A percentile compares a stretch with the other conserved stretches of the same genome.
These are phyloP conservation scores for Coemansia sp. DNA, from an alignment of 371 early-diverging fungal species.

Conservation along the genomic window DNA sequence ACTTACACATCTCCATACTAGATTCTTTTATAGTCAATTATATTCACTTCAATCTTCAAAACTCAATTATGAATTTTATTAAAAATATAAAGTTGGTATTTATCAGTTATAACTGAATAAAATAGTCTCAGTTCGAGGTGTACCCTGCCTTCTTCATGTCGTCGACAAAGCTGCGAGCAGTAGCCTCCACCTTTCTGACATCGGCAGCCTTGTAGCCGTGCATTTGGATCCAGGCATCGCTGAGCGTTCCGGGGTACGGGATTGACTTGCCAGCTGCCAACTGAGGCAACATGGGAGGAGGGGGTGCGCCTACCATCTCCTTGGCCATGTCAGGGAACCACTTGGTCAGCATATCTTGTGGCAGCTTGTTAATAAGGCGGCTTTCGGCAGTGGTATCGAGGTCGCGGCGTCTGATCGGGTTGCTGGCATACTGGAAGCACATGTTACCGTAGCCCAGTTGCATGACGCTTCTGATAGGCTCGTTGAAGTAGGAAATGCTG, in stretches of 20 bases:
- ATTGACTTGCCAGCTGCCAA: slow-evolving; percentile 13
- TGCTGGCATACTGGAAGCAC: slow-evolving; percentile 48
- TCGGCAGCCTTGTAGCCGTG: slow-evolving; percentile 23
- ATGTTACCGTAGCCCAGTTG: slow-evolving; percentile 46
- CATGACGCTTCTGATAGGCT: slow-evolving; percentile 31
- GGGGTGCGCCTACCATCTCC: neutral
- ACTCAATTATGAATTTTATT: neutral
- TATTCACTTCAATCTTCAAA: neutral
- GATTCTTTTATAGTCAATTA: slow-evolving; percentile 3
- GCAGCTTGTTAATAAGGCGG: slow-evolving; percentile 7
- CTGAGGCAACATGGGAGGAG: neutral
- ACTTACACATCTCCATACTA: slow-evolving; percentile 43
- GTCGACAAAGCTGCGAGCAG: slow-evolving; percentile 34
- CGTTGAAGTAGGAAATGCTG: slow-evolving; percentile 17
- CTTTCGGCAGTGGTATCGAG: slow-evolving; percentile 5
- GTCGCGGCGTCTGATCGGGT: slow-evolving; percentile 19
- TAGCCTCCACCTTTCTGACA: slow-evolving; percentile 17
- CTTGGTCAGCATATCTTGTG: slow-evolving; percentile 17
- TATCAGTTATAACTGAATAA: neutral
- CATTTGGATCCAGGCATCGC: slow-evolving; percentile 39
- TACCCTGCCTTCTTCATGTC: slow-evolving; percentile 45
- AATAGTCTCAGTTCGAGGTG: slow-evolving; percentile 20
- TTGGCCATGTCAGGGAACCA: slow-evolving; percentile 40
- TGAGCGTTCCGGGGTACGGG: slow-evolving; percentile 31
- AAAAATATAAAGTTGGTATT: neutral